Evolutionary conservation across 1,284 basidiomycete species (phyloP).

Genomic region (Cerioporus squamosus): DNA sequence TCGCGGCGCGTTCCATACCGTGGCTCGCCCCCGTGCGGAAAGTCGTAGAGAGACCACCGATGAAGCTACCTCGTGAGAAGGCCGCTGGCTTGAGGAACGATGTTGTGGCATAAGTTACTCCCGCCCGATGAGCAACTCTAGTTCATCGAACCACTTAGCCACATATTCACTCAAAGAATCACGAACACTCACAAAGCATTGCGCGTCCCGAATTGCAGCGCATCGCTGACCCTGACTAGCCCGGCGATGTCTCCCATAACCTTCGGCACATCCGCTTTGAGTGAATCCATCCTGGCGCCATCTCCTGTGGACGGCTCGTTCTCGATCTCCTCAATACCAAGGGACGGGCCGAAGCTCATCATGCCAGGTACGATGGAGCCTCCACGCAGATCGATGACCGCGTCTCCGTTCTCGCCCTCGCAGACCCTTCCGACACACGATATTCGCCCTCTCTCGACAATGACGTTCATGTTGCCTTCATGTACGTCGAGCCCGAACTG

Average conservation of each 20-base stretch:
- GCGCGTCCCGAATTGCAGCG: conserved; percentile 70
- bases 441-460: conserved; percentile 33
- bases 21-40: conserved; percentile 62
- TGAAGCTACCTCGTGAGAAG: conserved; percentile 64
- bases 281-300: conserved; percentile 58
- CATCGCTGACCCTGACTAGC: conserved; percentile 73
- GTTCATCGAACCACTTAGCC: neutral
- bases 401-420: conserved; percentile 22
- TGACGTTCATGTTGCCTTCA: conserved; percentile 23
- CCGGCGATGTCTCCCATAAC: conserved; percentile 55
- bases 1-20: conserved; percentile 67
- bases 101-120: conserved; percentile 65
- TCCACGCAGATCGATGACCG: conserved; percentile 50
- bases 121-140: conserved; percentile 64
- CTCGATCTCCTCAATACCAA: conserved; percentile 66
- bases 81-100: conserved; percentile 61
- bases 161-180: neutral
- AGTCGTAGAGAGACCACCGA: conserved; percentile 54
- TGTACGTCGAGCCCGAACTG: conserved; percentile 16
- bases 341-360: conserved; percentile 59
- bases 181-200: conserved; percentile 62
- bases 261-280: conserved; percentile 45
- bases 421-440: conserved; percentile 27
- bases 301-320: conserved; percentile 72
- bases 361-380: conserved; percentile 62